Evolutionary conservation across 106 monocot species (phyloP), one percentile per base, ranked within the genome.

Genomic region (Dioscorea zingiberensis): DNA sequence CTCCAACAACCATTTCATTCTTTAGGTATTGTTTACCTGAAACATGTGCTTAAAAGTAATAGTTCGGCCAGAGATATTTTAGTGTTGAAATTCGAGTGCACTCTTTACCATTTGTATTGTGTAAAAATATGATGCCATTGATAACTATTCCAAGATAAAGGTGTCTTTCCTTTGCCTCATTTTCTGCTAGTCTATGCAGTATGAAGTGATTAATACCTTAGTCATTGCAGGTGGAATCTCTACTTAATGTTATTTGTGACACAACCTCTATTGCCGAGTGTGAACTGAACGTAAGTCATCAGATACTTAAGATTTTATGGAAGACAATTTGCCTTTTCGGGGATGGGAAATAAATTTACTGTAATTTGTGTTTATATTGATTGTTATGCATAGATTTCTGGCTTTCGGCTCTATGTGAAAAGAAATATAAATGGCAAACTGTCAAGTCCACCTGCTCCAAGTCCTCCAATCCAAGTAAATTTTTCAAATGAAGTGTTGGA

Each of bases 231-330:
- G 85, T 89, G 48, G 57, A 82, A 24, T 79, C 82, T 48, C 69
- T 89, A 57, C 48, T 89, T 25, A 58, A 76, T 48, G 63, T 74
- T 27, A 82, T 89, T 7, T 89, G 89, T 59, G 89, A 82, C 46
- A 82, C 89, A 68, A 71, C 82, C 57, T 82, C 85, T 29, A 77
- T 89, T 68, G 82, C 79, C 21, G 89, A 89, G 69, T 63, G 85
- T 71, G 73, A 85, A 68, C 58, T 89, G 48, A 64, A 85, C 68
- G 89, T 89, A 77, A 63, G 74, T 16, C 13, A 38, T 63, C 32
- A 12, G 21, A 58, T 25, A 16, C 16, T 62, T 15, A 2, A 16
- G 11, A 48, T 13, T 27, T 49, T 56, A 16, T 17, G 25, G 15
- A 54, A 32, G 16, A 64, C 2, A 56, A 24, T 17, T 55, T 59